Evolutionary conservation across 768 basidiomycete species (phyloP).

Genomic region (Saitozyma sp.): DNA sequence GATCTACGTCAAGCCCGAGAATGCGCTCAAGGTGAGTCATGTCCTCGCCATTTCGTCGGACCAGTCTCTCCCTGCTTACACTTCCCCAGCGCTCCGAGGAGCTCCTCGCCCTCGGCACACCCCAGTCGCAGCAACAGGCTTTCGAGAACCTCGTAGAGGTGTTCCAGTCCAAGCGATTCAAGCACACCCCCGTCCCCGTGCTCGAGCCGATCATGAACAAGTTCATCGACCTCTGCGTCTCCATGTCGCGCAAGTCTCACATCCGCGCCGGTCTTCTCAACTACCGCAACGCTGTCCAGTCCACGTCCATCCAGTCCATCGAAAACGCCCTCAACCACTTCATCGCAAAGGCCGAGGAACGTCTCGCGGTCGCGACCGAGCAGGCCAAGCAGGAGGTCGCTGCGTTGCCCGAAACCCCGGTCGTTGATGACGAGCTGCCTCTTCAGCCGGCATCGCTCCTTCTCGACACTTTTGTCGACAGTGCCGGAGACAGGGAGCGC

Average conservation of each 20-base stretch:
- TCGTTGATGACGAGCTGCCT: constrained; percentile 93
- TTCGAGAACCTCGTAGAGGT: constrained; percentile 50
- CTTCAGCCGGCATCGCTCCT: constrained; percentile 92
- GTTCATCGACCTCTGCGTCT: constrained; percentile 94
- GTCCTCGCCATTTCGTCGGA: too few relatives aligned
- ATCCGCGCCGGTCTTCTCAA: constrained; percentile 95
- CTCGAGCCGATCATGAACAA: constrained; percentile 95
- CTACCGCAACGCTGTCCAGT: constrained; percentile 97
- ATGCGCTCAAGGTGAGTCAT: constrained; percentile 51
- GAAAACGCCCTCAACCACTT: constrained; percentile 87
- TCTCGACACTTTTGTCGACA: constrained; percentile 74
- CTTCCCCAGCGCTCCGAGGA: constrained; percentile 47
- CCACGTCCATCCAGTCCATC: constrained; percentile 83
- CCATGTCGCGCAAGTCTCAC: constrained; percentile 86
- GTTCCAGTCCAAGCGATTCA: constrained; percentile 71
- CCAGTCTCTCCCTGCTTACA: constrained; percentile 4
- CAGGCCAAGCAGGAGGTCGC: constrained; percentile 51
- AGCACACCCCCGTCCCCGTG: constrained; percentile 79
- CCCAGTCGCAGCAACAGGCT: constrained; percentile 50
- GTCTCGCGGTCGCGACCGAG: constrained; percentile 49
- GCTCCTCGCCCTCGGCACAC: constrained; percentile 49
- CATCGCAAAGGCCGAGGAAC: constrained; percentile 56
- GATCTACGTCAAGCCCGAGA: constrained; percentile 52
- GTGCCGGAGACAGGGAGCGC: constrained; percentile 72
- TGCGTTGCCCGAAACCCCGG: constrained; percentile 52